These are phyloP conservation scores for Boletus vinaceobasis DNA, from an alignment of 768 basidiomycete species.

Conservation along the genomic window DNA sequence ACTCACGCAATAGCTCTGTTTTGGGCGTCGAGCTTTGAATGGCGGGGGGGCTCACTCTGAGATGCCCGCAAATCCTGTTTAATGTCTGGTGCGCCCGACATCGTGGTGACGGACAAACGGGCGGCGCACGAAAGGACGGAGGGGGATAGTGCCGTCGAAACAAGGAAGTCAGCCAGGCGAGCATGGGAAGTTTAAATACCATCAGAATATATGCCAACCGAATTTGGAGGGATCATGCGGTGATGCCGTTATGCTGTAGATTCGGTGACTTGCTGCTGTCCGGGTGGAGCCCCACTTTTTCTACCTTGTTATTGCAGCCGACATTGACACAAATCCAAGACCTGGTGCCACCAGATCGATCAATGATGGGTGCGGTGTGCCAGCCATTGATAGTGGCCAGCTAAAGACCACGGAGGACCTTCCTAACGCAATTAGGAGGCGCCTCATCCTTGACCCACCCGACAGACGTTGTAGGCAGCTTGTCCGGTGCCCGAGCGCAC, in stretches of 20 bases:
- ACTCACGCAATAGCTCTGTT: conserved; percentile 21
- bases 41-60: background rate
- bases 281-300: conserved; percentile 8
- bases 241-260: conserved; percentile 15
- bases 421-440: too few relatives aligned
- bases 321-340: background rate
- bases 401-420: too few relatives aligned
- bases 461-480: too few relatives aligned
- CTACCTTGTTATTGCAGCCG: background rate
- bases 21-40: conserved; percentile 15
- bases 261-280: background rate
- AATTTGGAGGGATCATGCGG: conserved; percentile 4
- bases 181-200: conserved; percentile 20
- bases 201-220: background rate
- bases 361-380: too few relatives aligned
- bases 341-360: background rate
- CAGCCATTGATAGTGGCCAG: background rate
- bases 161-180: background rate
- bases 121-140: background rate
- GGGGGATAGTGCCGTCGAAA: background rate
- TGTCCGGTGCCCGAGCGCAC: too few relatives aligned
- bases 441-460: too few relatives aligned
- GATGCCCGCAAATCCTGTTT: conserved; percentile 10
- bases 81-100: conserved; percentile 19
- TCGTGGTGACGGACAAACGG: conserved; percentile 1